Conservation (phyloP, 169 alveolate genomes). For the Cryptosporidium tyzzeri region DNA sequence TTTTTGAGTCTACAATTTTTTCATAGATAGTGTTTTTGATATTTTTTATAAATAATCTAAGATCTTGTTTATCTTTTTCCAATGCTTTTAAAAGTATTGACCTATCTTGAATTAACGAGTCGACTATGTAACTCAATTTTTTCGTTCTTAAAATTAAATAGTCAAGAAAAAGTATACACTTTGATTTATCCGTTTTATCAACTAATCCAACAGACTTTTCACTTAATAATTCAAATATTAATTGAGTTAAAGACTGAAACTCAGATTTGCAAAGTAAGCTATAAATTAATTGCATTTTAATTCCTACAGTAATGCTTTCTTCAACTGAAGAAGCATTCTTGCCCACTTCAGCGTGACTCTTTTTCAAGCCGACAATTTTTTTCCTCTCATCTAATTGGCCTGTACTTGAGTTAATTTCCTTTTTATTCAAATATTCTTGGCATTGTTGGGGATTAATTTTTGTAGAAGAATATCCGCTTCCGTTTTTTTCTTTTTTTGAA, state of each 20-base stretch:
- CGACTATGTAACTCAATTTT: conserved; percentile 20
- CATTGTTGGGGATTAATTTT: neutral
- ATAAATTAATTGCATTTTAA: conserved; percentile 26
- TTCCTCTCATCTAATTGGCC: neutral
- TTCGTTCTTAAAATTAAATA: conserved; percentile 18
- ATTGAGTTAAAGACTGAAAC: conserved; percentile 17
- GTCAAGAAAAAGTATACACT: conserved; percentile 42
- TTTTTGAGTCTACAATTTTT: neutral
- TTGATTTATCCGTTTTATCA: conserved; percentile 4
- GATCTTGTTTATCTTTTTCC: neutral
- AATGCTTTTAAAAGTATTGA: neutral
- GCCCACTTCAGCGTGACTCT: neutral
- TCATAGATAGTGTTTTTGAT: neutral
- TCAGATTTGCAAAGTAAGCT: conserved; percentile 53
- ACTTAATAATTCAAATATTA: conserved; percentile 13
- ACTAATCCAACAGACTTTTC: neutral
- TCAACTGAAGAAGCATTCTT: conserved; percentile 12
- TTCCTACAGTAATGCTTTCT: conserved; percentile 40
- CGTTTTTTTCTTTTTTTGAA: neutral
- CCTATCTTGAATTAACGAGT: neutral
- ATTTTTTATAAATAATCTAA: neutral
- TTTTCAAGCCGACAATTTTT: neutral
- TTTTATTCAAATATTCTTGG: neutral
- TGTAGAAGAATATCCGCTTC: neutral
- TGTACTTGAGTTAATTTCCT: neutral